Evolutionary conservation across 495 filamentous ascomycete genomes (phyloP).

Genomic region (Lophiostoma macrostomum): DNA sequence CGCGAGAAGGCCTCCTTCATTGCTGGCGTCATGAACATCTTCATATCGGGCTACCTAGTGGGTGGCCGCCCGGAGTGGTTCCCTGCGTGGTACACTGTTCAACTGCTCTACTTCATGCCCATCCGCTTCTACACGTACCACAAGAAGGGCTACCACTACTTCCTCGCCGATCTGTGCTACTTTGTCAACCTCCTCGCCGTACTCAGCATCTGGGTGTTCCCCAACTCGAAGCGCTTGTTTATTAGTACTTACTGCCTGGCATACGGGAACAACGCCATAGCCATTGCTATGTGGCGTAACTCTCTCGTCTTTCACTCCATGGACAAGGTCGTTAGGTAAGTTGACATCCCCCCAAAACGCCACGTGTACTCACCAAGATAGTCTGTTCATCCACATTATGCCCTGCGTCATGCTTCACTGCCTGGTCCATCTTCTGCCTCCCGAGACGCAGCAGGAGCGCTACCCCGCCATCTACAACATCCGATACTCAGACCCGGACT

Average conservation of each 20-base stretch:
- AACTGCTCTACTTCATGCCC: constrained; percentile 84
- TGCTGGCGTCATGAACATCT: constrained; percentile 91
- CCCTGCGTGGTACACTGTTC: constrained; percentile 80
- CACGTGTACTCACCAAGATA: constrained; percentile 34
- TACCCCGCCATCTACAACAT: constrained; percentile 87
- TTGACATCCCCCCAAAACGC: neutral
- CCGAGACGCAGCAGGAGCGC: constrained; percentile 59
- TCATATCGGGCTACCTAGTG: constrained; percentile 91
- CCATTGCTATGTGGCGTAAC: constrained; percentile 99
- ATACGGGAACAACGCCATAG: constrained; percentile 93
- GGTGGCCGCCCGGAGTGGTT: constrained; percentile 83
- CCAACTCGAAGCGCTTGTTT: constrained; percentile 84
- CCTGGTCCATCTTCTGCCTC: constrained; percentile 75
- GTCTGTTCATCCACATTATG: constrained; percentile 98
- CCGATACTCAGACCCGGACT: constrained; percentile 66
- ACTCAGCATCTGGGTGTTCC: constrained; percentile 86
- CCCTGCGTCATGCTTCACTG: constrained; percentile 90
- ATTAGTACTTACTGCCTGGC: constrained; percentile 90
- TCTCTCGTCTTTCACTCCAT: constrained; percentile 96
- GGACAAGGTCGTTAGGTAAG: constrained; percentile 85
- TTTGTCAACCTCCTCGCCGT: constrained; percentile 89
- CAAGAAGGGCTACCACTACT: constrained; percentile 90
- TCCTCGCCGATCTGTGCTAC: constrained; percentile 94
- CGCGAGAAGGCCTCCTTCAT: constrained; percentile 97
- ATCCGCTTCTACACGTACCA: constrained; percentile 90